phyloP scores from a whole-genome alignment of 768 basidiomycete species.

The Suillus fuscotomentosus region DNA sequence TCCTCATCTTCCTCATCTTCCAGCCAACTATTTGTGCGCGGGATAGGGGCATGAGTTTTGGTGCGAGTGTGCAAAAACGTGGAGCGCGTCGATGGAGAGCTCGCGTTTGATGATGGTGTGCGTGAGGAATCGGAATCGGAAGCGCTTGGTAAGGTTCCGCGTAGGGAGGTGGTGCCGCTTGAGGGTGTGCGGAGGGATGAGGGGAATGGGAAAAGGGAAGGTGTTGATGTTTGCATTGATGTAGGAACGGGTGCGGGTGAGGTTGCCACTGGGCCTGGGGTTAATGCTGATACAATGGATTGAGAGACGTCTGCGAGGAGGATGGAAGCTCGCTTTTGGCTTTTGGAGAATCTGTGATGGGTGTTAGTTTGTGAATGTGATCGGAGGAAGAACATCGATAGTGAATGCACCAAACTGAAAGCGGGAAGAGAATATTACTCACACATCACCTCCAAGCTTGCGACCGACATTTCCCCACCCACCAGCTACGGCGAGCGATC shows the following conservation, averaged over 20 bases:
- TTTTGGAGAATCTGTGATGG: conserved; percentile 54
- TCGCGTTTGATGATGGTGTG: conserved; percentile 12
- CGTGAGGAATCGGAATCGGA: conserved; percentile 8
- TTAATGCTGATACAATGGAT: conserved; percentile 48
- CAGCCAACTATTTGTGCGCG: conserved; percentile 27
- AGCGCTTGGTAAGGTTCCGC: conserved; percentile 11
- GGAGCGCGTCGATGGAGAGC: conserved; percentile 19
- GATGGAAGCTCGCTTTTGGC: conserved; percentile 65
- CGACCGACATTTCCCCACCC: conserved; percentile 53
- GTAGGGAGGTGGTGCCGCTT: conserved; percentile 11
- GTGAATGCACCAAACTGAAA: not conserved
- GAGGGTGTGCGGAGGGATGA: conserved; percentile 19
- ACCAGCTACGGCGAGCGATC: conserved; percentile 34
- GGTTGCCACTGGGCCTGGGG: conserved; percentile 35
- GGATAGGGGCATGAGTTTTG: conserved; percentile 6
- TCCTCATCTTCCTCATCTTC: conserved; percentile 40
- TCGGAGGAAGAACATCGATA: not conserved
- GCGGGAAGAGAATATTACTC: conserved; percentile 22
- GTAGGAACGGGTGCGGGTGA: conserved; percentile 13
- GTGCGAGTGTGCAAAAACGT: conserved; percentile 12
- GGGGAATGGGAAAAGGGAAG: conserved; percentile 8
- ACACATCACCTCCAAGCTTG: conserved; percentile 59
- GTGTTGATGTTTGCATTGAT: conserved; percentile 7
- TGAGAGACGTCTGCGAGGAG: conserved; percentile 66
- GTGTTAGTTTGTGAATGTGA: not conserved